Evolutionary conservation across 306 rosid genomes (phyloP), one percentile per base, ranked within the genome.

Genomic region (Prosopis cineraria): DNA sequence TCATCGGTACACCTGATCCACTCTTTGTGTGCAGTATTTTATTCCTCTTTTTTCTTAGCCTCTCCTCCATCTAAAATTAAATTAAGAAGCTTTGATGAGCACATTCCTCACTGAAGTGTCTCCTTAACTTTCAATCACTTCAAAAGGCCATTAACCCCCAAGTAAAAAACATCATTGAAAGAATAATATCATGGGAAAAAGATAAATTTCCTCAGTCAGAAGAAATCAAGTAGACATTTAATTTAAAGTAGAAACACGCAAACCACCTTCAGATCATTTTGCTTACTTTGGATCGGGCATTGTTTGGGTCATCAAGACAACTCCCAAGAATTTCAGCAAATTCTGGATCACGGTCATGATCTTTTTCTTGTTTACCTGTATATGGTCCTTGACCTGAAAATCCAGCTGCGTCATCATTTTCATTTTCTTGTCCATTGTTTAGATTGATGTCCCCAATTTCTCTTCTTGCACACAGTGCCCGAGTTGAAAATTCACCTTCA

Each of bases 1-100:
- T 89, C 89, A 92, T 81, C 41, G 95, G 91, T 72, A 68, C 50
- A 44, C 82, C 89, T 47, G 98, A 90, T 68, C 98, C 98, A 30
- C 93, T 89, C 83, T 94, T 94, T 55, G 97, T 64, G 64, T 94
- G 98, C 83, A 94, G 80, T 74, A 94, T 88, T 80, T 88, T 90
- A 79, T 83, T 88, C 90, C 97, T 88, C 68, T 94, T 94, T 84
- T 83, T 92, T 84, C 90, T 88, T 56, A 94, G 59, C 91, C 98
- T 90, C 27, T 89, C 97, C 77, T 94, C 92, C 89, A 94, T 87
- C 98, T 94, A 85, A 85, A 84, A 82, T 83, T 34, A 53, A 73
- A 72, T 27, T 48, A 68, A 74, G 59, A 14, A 36, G 39, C 73
- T 65, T 13, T 10, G 44, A 29, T 44, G 29, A 56, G n/a, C 31